Base-by-base conservation (phyloP, 345 rosid genomes). In the Rhodomyrtus tomentosa region DNA sequence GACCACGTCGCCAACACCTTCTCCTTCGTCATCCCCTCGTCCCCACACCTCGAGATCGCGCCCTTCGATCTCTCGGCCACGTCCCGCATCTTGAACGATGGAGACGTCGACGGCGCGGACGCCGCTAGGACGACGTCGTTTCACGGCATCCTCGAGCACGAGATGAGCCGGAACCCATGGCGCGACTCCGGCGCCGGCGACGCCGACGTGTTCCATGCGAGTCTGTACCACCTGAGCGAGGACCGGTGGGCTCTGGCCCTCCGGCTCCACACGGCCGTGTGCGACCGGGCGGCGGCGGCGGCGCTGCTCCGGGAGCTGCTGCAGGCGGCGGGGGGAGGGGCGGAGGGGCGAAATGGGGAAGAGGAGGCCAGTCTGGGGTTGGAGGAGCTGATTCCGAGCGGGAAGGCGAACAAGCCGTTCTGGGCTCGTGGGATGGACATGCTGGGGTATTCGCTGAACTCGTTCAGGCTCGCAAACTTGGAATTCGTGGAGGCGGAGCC, bases 371-470 rank as follows among this genome's bases (percentile, higher is more conserved):
- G 91, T 84, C 68, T 85, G 90, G 92, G 91, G 51, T 93, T 96
- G 38, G 98, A 96, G 90, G 93, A 95, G 32, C 83, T 88, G 52
- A 55, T 96, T n/a, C 99, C 99, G 25, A 85, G 82, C 24, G 98
- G 95, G 79, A 93, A 93, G 87, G 93, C 89, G 50, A 81, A 90
- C 84, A 96, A 96, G 90, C 90, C 95, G 55, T 91, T 95, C 45
- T 95, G 98, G 99, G 92, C 90, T 50, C 96, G 98, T 80, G 99
- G 98, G 18, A 51, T 92, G n/a, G 98, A 96, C 92, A 83, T 96
- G 92, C 87, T 96, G 45, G 99, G 99, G 10, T 96, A 96, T 86
- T 96, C 99, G 49, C 52, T 96, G 88, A 96, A 95, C 80, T 90
- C 98, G 1, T 90, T 95, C 20, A 82, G 97, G 92, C 85, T 92